phyloP scores from a whole-genome alignment of 2,329 filamentous ascomycete genomes.

The Amauroascus niger region DNA sequence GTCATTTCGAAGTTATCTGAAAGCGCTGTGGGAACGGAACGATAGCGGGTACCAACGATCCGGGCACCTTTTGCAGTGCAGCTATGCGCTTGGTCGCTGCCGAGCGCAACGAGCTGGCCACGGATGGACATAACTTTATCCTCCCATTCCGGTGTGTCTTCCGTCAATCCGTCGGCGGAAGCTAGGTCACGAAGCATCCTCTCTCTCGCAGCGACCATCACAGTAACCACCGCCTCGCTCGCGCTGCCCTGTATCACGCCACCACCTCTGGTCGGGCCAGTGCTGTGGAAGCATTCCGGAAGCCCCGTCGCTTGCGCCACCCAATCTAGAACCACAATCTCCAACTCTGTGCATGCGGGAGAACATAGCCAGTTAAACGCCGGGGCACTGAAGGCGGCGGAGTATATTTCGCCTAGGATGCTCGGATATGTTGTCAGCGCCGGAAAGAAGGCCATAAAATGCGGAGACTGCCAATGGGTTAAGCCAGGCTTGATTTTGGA shows the following conservation, averaged over 20 bases:
- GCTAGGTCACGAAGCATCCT: slow-evolving; percentile 58
- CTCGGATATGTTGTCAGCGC: slow-evolving; percentile 69
- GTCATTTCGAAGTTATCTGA: slow-evolving; percentile 62
- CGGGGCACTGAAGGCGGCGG: slow-evolving; percentile 73
- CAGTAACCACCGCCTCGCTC: slow-evolving; percentile 75
- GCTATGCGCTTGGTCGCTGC: slow-evolving; percentile 69
- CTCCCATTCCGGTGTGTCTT: slow-evolving; percentile 50
- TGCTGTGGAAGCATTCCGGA: slow-evolving; percentile 63
- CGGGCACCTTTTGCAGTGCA: slow-evolving; percentile 79
- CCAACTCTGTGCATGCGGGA: slow-evolving; percentile 82
- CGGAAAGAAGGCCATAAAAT: slow-evolving; percentile 94
- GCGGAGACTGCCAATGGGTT: slow-evolving; percentile 89
- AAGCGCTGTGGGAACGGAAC: slow-evolving; percentile 54
- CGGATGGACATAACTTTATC: slow-evolving; percentile 59
- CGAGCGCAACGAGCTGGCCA: slow-evolving; percentile 67
- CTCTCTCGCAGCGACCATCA: slow-evolving; percentile 79
- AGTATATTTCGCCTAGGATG: slow-evolving; percentile 89
- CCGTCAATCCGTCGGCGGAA: slow-evolving; percentile 39
- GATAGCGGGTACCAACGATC: slow-evolving; percentile 75
- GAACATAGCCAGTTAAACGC: slow-evolving; percentile 98
- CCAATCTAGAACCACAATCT: slow-evolving; percentile 91
- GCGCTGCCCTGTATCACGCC: slow-evolving; percentile 93
- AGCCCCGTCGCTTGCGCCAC: slow-evolving; percentile 65
- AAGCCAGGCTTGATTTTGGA: slow-evolving; percentile 81
- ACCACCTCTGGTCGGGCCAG: slow-evolving; percentile 56